Conservation (phyloP, 2,329 filamentous ascomycete genomes). For the Lachnellula hyalina region DNA sequence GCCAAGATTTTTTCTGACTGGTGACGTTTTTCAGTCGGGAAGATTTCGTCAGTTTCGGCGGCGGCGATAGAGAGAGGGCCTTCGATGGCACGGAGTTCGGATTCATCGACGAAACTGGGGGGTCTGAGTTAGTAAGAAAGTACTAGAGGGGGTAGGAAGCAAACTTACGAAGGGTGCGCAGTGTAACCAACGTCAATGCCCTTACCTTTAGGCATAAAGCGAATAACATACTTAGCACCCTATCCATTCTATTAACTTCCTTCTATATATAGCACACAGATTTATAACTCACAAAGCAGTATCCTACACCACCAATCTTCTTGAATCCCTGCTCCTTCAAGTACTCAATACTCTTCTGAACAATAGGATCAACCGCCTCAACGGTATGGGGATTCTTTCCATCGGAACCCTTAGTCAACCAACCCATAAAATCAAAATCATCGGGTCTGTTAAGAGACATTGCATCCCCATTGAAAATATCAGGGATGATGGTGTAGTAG, state of each 20-base stretch:
- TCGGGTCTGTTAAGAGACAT: constrained; percentile 46
- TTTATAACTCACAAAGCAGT: constrained; percentile 51
- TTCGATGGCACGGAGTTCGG: constrained; percentile 60
- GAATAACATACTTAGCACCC: constrained; percentile 68
- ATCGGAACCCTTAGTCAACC: constrained; percentile 36
- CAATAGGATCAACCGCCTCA: constrained; percentile 33
- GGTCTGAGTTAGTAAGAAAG: background rate
- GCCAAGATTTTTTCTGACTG: constrained; percentile 58
- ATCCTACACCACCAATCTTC: constrained; percentile 61
- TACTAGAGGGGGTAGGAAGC: background rate
- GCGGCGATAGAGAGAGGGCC: constrained; percentile 59
- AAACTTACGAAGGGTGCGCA: constrained; percentile 60
- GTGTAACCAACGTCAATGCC: constrained; percentile 64
- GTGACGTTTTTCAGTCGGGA: constrained; percentile 58
- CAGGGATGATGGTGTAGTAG: constrained; percentile 51
- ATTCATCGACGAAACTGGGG: constrained; percentile 54
- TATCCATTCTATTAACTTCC: background rate
- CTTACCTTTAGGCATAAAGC: constrained; percentile 55
- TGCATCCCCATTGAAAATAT: constrained; percentile 64
- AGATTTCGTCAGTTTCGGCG: constrained; percentile 58
- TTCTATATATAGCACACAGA: background rate
- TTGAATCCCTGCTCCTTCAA: constrained; percentile 52
- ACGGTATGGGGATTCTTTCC: constrained; percentile 31
- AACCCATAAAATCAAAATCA: constrained; percentile 42
- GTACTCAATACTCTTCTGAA: constrained; percentile 49